Evolutionary conservation across 176 grass and related monocot genomes (phyloP).

Genomic region (Microstegium vimineum): DNA sequence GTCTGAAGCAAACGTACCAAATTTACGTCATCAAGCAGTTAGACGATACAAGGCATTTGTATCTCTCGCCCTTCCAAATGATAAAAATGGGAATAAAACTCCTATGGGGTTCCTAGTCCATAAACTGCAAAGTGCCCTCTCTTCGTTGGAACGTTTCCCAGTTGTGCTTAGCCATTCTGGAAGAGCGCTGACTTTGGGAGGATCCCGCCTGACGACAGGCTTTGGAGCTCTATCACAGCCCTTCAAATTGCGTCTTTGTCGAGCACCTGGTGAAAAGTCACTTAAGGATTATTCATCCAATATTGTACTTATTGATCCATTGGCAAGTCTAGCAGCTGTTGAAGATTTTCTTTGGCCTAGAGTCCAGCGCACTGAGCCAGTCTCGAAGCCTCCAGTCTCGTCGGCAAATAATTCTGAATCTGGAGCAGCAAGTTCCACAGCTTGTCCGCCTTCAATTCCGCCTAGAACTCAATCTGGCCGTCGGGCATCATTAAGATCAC

Average conservation of each 20-base stretch:
- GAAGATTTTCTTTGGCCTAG: constrained; percentile 93
- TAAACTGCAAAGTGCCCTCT: constrained; percentile 82
- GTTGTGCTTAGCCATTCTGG: constrained; percentile 75
- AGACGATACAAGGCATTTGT: constrained; percentile 72
- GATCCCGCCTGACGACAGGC: constrained; percentile 54
- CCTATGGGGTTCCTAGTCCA: constrained; percentile 65
- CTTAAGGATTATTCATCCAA: constrained; percentile 90
- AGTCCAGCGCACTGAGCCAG: constrained; percentile 60
- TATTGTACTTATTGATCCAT: constrained; percentile 82
- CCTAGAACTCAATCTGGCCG: constrained; percentile 37
- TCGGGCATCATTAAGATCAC: constrained; percentile 56
- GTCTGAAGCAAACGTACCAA: constrained; percentile 53
- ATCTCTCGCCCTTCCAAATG: constrained; percentile 55
- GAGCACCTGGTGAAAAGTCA: constrained; percentile 73
- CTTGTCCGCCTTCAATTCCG: constrained; percentile 27
- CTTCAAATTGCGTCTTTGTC: constrained; percentile 80
- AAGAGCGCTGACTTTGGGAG: constrained; percentile 47
- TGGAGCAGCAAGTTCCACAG: constrained; percentile 34
- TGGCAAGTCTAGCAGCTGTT: constrained; percentile 75
- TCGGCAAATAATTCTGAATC: constrained; percentile 61
- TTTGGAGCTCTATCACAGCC: constrained; percentile 65
- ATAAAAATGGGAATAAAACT: constrained; percentile 36
- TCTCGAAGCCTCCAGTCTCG: constrained; percentile 38
- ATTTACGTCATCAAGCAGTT: constrained; percentile 60
- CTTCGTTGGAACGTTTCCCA: constrained; percentile 74